phyloP scores from a whole-genome alignment of 371 early-diverging fungal species.

The Dichotomocladium elegans region DNA sequence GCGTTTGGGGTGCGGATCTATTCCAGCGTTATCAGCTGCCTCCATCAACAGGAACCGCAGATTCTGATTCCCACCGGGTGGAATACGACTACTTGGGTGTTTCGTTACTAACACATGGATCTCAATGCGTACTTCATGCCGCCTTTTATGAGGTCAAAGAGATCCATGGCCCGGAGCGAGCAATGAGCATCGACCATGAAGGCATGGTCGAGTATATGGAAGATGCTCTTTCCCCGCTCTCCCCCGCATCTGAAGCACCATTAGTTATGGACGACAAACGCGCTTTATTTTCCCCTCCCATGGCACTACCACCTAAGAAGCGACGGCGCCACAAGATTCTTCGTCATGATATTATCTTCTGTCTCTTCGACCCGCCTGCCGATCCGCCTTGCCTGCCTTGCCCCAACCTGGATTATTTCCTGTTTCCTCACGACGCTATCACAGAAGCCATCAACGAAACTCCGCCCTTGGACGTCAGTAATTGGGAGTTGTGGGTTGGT shows the following conservation, averaged over 20 bases:
- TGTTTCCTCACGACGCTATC: conserved; percentile 47
- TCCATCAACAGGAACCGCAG: not conserved
- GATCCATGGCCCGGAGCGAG: conserved; percentile 13
- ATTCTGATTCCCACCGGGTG: conserved; percentile 10
- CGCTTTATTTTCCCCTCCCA: not conserved
- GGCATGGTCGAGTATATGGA: not conserved
- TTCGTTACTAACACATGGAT: conserved; percentile 12
- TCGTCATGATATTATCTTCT: conserved; percentile 11
- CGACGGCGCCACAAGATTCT: conserved; percentile 10
- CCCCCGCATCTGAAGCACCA: no score
- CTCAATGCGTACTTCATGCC: conserved; percentile 8
- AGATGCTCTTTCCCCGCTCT: no score
- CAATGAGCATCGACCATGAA: not conserved
- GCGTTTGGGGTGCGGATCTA: conserved; percentile 6
- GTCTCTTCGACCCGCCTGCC: not conserved
- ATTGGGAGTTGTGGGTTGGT: not conserved
- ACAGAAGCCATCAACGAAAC: conserved; percentile 30
- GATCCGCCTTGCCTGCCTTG: not conserved
- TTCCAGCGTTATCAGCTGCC: conserved; percentile 18
- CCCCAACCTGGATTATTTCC: conserved; percentile 18
- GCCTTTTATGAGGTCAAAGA: conserved; percentile 37
- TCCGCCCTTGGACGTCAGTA: conserved; percentile 37
- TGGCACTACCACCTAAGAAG: conserved; percentile 10
- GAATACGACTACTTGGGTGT: conserved; percentile 28
- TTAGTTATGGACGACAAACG: not conserved